Base-by-base conservation (phyloP, 2,329 filamentous ascomycete genomes). In the Fusarium graminum region DNA sequence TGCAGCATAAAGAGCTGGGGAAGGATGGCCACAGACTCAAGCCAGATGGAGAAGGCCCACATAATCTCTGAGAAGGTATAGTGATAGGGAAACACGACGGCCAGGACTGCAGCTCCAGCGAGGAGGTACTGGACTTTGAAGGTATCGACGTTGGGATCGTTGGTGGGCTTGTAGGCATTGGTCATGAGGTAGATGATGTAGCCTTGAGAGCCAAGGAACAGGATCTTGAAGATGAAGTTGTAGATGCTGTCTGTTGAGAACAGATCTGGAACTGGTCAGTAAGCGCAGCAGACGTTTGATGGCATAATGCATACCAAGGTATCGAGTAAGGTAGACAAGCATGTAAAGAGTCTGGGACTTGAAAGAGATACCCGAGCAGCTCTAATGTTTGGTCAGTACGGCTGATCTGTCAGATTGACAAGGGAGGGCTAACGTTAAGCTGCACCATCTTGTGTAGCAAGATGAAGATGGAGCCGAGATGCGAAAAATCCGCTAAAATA, bases 151-250 rank as follows among this genome's bases (percentile, higher is more conserved):
- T 97, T 97, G 53, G 94, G 93, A 76, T 99, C 95, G 81, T 97
- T 94, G 32, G 95, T 98, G 26, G 95, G 94, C 80, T 96, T 97
- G 87, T 95, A 99, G 74, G 94, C 92, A 72, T 93, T 96, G 65
- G 95, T 91, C 95, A 99, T 99, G 71, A 98, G 88, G 82, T 97
- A 98, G 78, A 99, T 89, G 74, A 94, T 97, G 84, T 99, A 99
- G 67, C 90, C 89, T 66, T 96, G 94, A 25, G 92, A 90, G 66
- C 83, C 85, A 78, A 99, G 94, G 85, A 98, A 99, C 77, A 97
- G 86, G 76, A 98, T 88, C 81, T 99, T 99, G 85, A 98, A 97
- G 74, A 92, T 80, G 63, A 95, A 90, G 82, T 98, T 97, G 87
- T 97, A 99, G 67, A 92, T 80, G 74, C 91, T 93, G 70, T 88